phyloP scores from a whole-genome alignment of 1,284 basidiomycete genomes.

The Pulveroboletus sp. region DNA sequence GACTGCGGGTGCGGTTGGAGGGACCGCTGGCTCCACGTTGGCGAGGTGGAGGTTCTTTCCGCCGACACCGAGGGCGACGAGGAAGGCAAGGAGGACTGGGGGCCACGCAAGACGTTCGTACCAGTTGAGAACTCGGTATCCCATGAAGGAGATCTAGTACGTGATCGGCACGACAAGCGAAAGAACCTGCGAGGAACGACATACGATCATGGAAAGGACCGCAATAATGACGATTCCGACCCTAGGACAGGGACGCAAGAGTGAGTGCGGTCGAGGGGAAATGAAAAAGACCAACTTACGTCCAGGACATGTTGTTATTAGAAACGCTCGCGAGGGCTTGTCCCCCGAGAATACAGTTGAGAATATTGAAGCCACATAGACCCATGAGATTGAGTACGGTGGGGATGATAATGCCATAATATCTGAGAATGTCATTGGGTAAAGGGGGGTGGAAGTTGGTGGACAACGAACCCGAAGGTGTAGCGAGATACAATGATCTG shows the following conservation, averaged over 20 bases:
- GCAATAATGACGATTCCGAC: slow-evolving; percentile 90
- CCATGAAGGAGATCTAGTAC: slow-evolving; percentile 74
- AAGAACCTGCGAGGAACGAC: slow-evolving; percentile 28
- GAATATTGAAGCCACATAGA: slow-evolving; percentile 73
- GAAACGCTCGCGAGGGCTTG: slow-evolving; percentile 76
- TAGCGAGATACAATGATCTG: slow-evolving; percentile 84
- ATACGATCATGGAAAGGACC: slow-evolving; percentile 71
- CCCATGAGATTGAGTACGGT: slow-evolving; percentile 64
- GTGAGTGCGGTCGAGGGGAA: slow-evolving; percentile 7
- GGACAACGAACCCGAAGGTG: slow-evolving; percentile 64
- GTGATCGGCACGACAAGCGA: slow-evolving; percentile 1
- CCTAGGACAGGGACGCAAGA: slow-evolving; percentile 38
- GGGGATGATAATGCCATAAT: slow-evolving; percentile 64
- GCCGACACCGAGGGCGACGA: slow-evolving; percentile 75
- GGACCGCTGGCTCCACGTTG: slow-evolving; percentile 42
- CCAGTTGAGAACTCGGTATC: slow-evolving; percentile 74
- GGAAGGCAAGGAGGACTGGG: slow-evolving; percentile 75
- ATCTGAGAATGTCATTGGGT: slow-evolving; percentile 43
- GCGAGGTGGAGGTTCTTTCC: slow-evolving; percentile 61
- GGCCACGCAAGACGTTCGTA: slow-evolving; percentile 80
- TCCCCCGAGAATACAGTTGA: slow-evolving; percentile 79
- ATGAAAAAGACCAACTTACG: slow-evolving; percentile 42
- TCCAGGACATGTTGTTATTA: slow-evolving; percentile 64
- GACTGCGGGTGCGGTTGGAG: slow-evolving; percentile 54
- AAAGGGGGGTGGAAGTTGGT: not conserved